Percentiles rank a stretch among this genome's conserved stretches.
phyloP scores from a whole-genome alignment of 2,329 filamentous ascomycete species.

The Curvularia hawaiiensis region DNA sequence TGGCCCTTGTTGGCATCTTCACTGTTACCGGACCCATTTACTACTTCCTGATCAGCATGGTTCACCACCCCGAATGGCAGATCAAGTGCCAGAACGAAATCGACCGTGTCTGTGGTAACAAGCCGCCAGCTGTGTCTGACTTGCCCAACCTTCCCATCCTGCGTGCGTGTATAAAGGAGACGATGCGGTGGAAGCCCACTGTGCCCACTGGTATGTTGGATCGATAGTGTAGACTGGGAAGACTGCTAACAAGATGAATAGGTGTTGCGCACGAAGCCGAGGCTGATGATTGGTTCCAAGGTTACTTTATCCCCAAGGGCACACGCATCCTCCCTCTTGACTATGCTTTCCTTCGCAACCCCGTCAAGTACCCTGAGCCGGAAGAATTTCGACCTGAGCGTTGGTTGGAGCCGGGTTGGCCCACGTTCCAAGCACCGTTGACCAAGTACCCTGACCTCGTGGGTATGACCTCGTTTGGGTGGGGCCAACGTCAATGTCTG shows the following conservation, averaged over 20 bases:
- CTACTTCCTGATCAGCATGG: slow-evolving; percentile 46
- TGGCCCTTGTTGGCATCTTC: slow-evolving; percentile 48
- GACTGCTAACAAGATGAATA: slow-evolving; percentile 21
- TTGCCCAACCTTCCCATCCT: slow-evolving; percentile 51
- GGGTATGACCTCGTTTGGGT: slow-evolving; percentile 68
- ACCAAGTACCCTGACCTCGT: slow-evolving; percentile 67
- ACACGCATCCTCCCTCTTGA: slow-evolving; percentile 46
- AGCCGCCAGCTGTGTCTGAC: slow-evolving; percentile 43
- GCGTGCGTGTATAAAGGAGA: slow-evolving; percentile 55
- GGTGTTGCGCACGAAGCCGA: slow-evolving; percentile 59
- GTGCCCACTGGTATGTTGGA: slow-evolving; percentile 49
- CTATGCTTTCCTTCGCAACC: slow-evolving; percentile 52
- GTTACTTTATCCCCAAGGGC: slow-evolving; percentile 57
- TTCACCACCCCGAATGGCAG: slow-evolving; percentile 46
- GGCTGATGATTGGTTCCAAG: slow-evolving; percentile 56
- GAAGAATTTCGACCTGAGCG: slow-evolving; percentile 67
- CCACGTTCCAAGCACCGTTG: slow-evolving; percentile 69
- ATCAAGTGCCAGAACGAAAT: slow-evolving; percentile 43
- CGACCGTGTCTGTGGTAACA: slow-evolving; percentile 34
- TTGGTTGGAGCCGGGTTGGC: slow-evolving; percentile 66
- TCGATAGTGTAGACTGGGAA: slow-evolving; percentile 14
- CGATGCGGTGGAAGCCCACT: slow-evolving; percentile 54
- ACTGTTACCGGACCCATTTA: slow-evolving; percentile 47
- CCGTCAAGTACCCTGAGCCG: slow-evolving; percentile 65
- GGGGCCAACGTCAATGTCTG: slow-evolving; percentile 66